Base-by-base conservation (phyloP, 192 early-diverging fungal genomes). In the Cetraspora pellucida region DNA sequence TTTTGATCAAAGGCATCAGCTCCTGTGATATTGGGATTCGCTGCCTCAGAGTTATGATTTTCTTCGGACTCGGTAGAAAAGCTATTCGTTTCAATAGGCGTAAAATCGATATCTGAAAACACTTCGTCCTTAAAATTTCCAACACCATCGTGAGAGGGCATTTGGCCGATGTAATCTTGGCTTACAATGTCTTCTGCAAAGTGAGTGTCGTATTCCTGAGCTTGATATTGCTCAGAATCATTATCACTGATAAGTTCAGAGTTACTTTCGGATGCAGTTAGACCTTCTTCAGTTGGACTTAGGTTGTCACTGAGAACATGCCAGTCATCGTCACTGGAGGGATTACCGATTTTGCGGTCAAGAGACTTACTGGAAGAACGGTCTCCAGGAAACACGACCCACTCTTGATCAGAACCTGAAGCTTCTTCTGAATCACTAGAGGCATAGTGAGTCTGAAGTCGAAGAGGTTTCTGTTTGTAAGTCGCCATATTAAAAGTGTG, bases 261-360 rank as follows among this genome's bases (percentile, higher is more conserved):
- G 27, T 28, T 55, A 25, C 49, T 54, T 31, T 72, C 70, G 1
- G 52, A 30, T n/a, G 47, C n/a, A 19, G 47, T 4, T n/a, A 37
- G 25, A 30, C 50, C 7, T 49, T 72, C 70, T n/a, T 72, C 70
- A 3, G 52, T 23, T 17, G 16, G 52, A 25, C 50, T 72, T 37
- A 49, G 7, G 55, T 49, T 69, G 47, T 72, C 70, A 14, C 70
- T 72, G 27, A 72, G 30, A 23, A 54, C 46, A 31, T 72, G 70
- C 70, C 70, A 72, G 2, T 72, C 70, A 55, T 72, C 70, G 28
- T 55, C 52, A 45, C 70, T 72, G 21, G 31, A 27, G 44, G 14
- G 14, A 16, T 61, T 61, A 61, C 25, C 59, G 5, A 30, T 0
- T 61, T 28, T 61, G 28, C 27, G 59, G 25, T 61, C 59, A 25